Evolutionary conservation across 2,329 filamentous ascomycete species (phyloP), one percentile per base, ranked within the genome.

Genomic region (Salinomyces thailandicus): DNA sequence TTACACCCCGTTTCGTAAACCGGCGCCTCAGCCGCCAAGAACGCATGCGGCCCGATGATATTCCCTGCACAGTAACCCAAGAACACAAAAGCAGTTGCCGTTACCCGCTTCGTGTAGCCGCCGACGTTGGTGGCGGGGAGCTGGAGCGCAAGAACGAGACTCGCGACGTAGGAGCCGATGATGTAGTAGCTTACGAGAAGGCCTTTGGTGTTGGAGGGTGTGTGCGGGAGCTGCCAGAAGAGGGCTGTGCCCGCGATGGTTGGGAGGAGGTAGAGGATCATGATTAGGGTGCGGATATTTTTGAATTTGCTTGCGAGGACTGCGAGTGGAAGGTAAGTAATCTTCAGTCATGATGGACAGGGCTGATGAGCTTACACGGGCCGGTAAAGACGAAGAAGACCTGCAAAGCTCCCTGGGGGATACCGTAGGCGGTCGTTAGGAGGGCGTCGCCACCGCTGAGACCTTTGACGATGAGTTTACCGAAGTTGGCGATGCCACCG

Each of bases 401-500:
- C 37, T 72, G 69, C 45, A 71, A 73, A 1, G 61, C 66, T 4
- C 72, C 72, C 29, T 67, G 63, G 0, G 72, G 73, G 19, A 76
- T 75, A 0, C 70, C 72, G 3, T 71, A 60, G 0, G 66, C 66
- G 0, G 69, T 71, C 0, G 72, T 73, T 5, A 60, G 47, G 0
- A 72, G 56, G 0, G 66, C 45, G 32, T 65, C 59, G 8, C 47
- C 48, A 1, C 50, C 46, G 13, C 64, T 63, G 2, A 71, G 53
- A 1, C 67, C 63, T 38, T 73, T 72, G 49, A 74, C 63, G 36
- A 75, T 73, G 15, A 72, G 60, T 37, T 71, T 73, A 26, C 68
- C 66, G 43, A 75, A 75, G 44, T 70, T 73, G 4, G 71, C 65
- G 6, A 72, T 15, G 0, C 35, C 72, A 3, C 69, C 69, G 33